These are phyloP conservation scores for Trifolium dubium DNA, from an alignment of 306 rosid species.

Conservation along the genomic window DNA sequence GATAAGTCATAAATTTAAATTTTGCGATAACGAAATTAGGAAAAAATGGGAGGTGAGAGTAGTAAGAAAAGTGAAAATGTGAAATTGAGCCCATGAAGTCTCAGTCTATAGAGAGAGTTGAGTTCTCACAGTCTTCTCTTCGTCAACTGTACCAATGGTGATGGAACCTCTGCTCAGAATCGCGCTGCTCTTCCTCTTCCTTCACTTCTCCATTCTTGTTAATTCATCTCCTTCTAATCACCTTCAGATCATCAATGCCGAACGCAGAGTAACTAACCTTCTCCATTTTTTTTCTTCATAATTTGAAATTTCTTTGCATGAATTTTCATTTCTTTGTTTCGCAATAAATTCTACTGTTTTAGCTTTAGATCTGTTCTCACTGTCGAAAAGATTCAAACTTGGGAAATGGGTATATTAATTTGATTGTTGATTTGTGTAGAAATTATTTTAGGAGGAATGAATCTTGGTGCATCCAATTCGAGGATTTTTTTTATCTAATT, in stretches of 20 bases:
- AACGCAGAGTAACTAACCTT: constrained; percentile 83
- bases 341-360: background rate
- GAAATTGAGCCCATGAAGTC: background rate
- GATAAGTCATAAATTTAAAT: no score
- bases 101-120: background rate
- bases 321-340: background rate
- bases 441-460: background rate
- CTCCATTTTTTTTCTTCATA: background rate
- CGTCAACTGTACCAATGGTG: constrained; percentile 51
- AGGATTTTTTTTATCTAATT: background rate
- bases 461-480: background rate
- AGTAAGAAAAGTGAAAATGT: background rate
- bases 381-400: constrained; percentile 17
- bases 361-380: constrained; percentile 32
- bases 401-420: constrained; percentile 14
- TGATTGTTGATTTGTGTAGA: constrained; percentile 24
- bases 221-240: constrained; percentile 57
- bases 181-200: constrained; percentile 43
- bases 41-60: background rate
- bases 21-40: background rate
- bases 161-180: constrained; percentile 67
- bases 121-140: constrained; percentile 37
- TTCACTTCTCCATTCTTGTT: constrained; percentile 44
- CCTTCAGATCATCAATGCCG: constrained; percentile 86
- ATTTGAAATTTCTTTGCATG: background rate